phyloP scores from a whole-genome alignment of 2,329 filamentous ascomycete genomes.

The Alternaria brassicicola region DNA sequence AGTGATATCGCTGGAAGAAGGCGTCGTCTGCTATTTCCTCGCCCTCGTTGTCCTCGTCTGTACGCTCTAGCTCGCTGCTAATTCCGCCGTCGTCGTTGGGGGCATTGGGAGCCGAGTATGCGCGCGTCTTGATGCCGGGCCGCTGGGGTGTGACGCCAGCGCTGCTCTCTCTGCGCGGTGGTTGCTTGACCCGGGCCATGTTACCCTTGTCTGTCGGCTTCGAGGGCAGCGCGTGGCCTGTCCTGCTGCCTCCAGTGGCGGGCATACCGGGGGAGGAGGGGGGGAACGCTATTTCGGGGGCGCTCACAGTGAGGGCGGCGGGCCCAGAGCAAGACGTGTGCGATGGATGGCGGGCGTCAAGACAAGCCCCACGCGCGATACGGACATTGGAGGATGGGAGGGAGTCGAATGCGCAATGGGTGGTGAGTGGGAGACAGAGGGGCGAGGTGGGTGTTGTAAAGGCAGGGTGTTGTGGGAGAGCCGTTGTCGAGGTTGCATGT shows the following conservation, averaged over 20 bases:
- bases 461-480: too few relatives aligned
- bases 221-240: slow-evolving; percentile 14
- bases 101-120: slow-evolving; percentile 46
- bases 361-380: slow-evolving; percentile 32
- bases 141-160: slow-evolving; percentile 27
- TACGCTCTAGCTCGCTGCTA: slow-evolving; percentile 22
- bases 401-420: not conserved
- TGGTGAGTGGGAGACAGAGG: too few relatives aligned
- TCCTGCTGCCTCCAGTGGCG: slow-evolving; percentile 23
- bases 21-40: slow-evolving; percentile 48
- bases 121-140: slow-evolving; percentile 44
- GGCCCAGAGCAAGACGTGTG: slow-evolving; percentile 20
- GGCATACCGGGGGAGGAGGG: slow-evolving; percentile 10
- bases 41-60: slow-evolving; percentile 66
- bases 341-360: slow-evolving; percentile 28
- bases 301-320: slow-evolving; percentile 13
- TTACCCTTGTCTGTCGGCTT: slow-evolving; percentile 35
- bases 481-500: not conserved
- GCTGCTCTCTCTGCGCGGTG: slow-evolving; percentile 26
- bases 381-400: slow-evolving; percentile 18
- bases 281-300: not conserved
- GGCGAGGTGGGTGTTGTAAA: too few relatives aligned
- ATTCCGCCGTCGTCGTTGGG: slow-evolving; percentile 35
- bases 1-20: slow-evolving; percentile 52
- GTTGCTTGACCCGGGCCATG: slow-evolving; percentile 34